Evolutionary conservation across 2,329 filamentous ascomycete species (phyloP).

Genomic region (Colletotrichum cereale): DNA sequence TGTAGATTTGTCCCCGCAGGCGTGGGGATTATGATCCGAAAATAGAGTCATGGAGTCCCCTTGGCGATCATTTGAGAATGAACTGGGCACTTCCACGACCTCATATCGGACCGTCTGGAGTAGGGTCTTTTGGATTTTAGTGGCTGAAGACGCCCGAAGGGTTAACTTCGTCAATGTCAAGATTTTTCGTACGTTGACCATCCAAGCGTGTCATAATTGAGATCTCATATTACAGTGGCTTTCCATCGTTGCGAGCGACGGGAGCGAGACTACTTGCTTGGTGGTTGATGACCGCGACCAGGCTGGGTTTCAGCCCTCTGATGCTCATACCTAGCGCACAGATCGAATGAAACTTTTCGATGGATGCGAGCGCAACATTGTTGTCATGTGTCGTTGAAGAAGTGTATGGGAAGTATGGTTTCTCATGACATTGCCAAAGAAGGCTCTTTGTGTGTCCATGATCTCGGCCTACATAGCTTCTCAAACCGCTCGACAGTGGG

Average conservation of each 20-base stretch:
- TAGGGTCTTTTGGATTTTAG: background rate
- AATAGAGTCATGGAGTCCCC: conserved; percentile 18
- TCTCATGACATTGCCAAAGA: background rate
- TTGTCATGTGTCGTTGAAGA: too few species aligned
- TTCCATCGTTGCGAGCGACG: background rate
- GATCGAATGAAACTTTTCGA: background rate
- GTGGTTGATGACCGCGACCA: background rate
- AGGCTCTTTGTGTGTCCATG: background rate
- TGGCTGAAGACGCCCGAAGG: background rate
- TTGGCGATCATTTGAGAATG: conserved; percentile 24
- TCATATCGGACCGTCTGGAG: background rate
- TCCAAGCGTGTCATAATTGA: background rate
- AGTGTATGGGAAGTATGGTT: too few species aligned
- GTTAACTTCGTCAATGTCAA: background rate
- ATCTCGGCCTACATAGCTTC: background rate
- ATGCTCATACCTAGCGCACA: background rate
- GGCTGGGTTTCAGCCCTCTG: background rate
- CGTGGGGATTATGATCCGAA: conserved; percentile 6
- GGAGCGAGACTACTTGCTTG: background rate
- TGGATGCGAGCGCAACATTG: too few species aligned
- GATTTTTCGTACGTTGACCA: background rate
- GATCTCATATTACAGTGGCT: background rate
- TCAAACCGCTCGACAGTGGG: background rate
- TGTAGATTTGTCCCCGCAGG: conserved; percentile 11
- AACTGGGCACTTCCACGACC: background rate